A percentile compares a stretch with the other conserved stretches of the same genome.
phyloP scores from a whole-genome alignment of 805 yeast genomes.

The Pichia nakasei region DNA sequence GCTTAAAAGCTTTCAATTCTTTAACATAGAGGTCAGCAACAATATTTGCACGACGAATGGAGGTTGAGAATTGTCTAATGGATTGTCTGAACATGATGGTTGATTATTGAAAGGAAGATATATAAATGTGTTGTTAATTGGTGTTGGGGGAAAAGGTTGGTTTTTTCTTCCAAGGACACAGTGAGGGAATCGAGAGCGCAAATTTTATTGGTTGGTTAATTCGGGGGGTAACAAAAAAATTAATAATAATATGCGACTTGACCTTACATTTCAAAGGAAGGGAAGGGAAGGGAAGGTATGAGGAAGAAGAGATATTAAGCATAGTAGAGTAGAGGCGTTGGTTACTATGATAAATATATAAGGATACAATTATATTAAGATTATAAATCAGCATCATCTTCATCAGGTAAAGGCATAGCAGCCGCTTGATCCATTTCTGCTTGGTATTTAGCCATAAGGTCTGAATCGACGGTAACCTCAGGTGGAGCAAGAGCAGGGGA shows the following conservation, averaged over 20 bases:
- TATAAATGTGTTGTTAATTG: no score
- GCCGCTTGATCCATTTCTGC: slow-evolving; percentile 99
- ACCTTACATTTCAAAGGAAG: no score
- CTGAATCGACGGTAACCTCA: slow-evolving; percentile 95
- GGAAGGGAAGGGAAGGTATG: not conserved
- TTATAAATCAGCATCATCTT: slow-evolving; percentile 98
- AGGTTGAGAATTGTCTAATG: slow-evolving; percentile 21
- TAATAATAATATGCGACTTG: no score
- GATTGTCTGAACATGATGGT: slow-evolving; percentile 20
- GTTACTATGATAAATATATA: not conserved
- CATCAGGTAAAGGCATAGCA: slow-evolving; percentile 99
- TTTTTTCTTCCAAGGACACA: no score
- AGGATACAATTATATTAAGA: not conserved
- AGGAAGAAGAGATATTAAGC: not conserved
- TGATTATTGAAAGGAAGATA: no score
- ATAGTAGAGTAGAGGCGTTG: not conserved
- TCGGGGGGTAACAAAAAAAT: no score
- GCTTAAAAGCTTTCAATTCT: slow-evolving; percentile 85
- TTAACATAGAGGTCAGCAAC: slow-evolving; percentile 78
- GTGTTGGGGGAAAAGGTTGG: no score
- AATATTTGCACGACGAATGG: slow-evolving; percentile 36
- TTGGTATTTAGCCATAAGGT: slow-evolving; percentile 96
- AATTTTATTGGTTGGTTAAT: no score
- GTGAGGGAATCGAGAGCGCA: no score
- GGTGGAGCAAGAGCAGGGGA: slow-evolving; percentile 99